These are phyloP conservation scores for Casuarina equisetifolia DNA, from an alignment of 306 rosid species.

Conservation along the genomic window DNA sequence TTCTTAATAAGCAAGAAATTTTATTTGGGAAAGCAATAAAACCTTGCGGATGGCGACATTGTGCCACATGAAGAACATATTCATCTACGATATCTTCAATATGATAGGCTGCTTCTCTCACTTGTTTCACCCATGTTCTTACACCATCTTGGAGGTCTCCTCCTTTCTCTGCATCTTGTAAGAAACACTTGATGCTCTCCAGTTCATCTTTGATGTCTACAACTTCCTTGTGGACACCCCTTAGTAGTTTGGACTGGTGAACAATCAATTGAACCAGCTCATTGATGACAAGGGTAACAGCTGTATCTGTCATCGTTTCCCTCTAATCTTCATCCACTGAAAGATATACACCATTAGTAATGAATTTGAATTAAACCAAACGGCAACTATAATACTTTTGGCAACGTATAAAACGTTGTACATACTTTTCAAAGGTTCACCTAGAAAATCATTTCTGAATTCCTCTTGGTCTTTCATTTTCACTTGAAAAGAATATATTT, in stretches of 20 bases:
- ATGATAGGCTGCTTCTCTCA: conserved; percentile 6
- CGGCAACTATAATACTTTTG: too few species aligned
- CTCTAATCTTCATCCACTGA: not conserved
- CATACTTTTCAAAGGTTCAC: too few species aligned
- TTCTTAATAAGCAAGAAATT: not conserved
- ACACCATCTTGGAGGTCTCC: not conserved
- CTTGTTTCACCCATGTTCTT: conserved; percentile 6
- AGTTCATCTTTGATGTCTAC: conserved; percentile 2
- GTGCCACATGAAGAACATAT: not conserved
- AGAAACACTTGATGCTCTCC: conserved; percentile 7
- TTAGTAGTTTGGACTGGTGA: conserved; percentile 9
- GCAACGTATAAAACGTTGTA: too few species aligned
- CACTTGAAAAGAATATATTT: too few species aligned
- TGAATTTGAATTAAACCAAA: too few species aligned
- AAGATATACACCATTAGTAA: not conserved
- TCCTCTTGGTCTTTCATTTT: too few species aligned
- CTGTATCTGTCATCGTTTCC: conserved; percentile 12
- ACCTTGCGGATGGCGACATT: not conserved
- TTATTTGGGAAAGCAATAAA: not conserved
- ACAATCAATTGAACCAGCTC: conserved; percentile 6
- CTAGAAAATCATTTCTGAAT: too few species aligned
- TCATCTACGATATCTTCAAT: conserved; percentile 13
- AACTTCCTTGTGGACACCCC: not conserved
- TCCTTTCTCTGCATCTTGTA: conserved; percentile 2
- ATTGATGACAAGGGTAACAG: not conserved